Evolutionary conservation across 441 rosid genomes (phyloP), one percentile per base, ranked within the genome.

Genomic region (Mallotus repandus): DNA sequence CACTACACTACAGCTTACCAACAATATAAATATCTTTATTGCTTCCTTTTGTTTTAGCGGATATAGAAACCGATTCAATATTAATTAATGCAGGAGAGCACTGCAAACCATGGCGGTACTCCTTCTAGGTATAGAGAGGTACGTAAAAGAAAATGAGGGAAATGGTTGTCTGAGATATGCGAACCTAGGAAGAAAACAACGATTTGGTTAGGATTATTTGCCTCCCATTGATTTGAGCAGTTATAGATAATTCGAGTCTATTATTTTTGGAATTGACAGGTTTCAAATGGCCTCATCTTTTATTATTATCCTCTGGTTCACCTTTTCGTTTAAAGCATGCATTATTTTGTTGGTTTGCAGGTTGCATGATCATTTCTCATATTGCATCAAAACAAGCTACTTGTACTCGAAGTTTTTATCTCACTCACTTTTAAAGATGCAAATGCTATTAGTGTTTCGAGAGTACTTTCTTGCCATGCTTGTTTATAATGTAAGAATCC

Each of bases 111-210:
- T 18, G 80, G 81, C 1, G 89, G 89, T 9, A 73, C 73, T 29
- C 69, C 95, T 14, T 85, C 90, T 0, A 41, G 66, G 70, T 94
- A 87, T 70, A 75, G 93, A 77, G 97, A 96, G 0, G 95, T 92
- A 3, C 86, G 96, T 0, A 86, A 85, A 80, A 77, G 98, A 53
- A 90, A 90, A 82, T 93, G 98, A 94, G 98, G 97, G 13, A 94
- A 89, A 83, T 94, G 97, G 97, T 97, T 94, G 18, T 94, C 98
- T 0, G 98, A 94, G 76, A 91, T 94, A 45, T 90, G 97, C 0
- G 96, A 94, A 63, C 95, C 95, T 0, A 93, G 98, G n/a, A 89
- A 80, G 67, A 94, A 90, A 80, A 88, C 83, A 12, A 76, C 97
- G 16, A 87, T 94, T 21, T 91, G 97, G 98, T 87, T 94, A 0